phyloP scores from a whole-genome alignment of 306 rosid genomes.

The Geum urbanum region DNA sequence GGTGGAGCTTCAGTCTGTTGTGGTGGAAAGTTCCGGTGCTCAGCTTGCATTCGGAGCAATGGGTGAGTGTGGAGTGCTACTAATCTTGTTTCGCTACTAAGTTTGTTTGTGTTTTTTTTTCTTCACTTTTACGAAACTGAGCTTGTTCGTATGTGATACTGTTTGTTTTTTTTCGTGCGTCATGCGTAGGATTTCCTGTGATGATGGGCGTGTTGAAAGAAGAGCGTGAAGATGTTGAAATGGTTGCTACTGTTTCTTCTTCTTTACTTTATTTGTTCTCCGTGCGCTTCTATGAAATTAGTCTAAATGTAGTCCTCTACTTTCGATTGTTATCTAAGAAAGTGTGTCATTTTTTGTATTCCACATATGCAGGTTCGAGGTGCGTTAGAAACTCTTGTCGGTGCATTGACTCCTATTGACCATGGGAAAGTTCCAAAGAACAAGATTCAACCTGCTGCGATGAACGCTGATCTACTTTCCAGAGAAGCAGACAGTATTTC shows the following conservation, averaged over 20 bases:
- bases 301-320: not conserved
- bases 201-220: slow-evolving; percentile 68
- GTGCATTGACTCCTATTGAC: slow-evolving; percentile 81
- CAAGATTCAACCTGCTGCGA: slow-evolving; percentile 76
- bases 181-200: slow-evolving; percentile 72
- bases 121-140: not conserved
- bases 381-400: slow-evolving; percentile 79
- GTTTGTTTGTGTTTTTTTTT: not conserved
- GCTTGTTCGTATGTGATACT: slow-evolving; percentile 11
- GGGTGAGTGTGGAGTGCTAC: slow-evolving; percentile 45
- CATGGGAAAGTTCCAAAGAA: slow-evolving; percentile 62
- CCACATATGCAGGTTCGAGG: slow-evolving; percentile 69
- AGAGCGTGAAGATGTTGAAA: slow-evolving; percentile 90
- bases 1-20: slow-evolving; percentile 85
- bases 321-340: not conserved
- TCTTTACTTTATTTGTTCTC: not conserved
- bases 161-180: not conserved
- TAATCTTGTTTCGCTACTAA: slow-evolving; percentile 1
- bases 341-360: slow-evolving; percentile 18
- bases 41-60: slow-evolving; percentile 94
- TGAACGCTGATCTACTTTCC: slow-evolving; percentile 88
- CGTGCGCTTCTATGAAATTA: not conserved
- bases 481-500: slow-evolving; percentile 82
- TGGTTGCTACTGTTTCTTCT: slow-evolving; percentile 49
- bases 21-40: slow-evolving; percentile 62